Conservation (phyloP, 2,329 filamentous ascomycete genomes). For the Trichoderma pleuroti region DNA sequence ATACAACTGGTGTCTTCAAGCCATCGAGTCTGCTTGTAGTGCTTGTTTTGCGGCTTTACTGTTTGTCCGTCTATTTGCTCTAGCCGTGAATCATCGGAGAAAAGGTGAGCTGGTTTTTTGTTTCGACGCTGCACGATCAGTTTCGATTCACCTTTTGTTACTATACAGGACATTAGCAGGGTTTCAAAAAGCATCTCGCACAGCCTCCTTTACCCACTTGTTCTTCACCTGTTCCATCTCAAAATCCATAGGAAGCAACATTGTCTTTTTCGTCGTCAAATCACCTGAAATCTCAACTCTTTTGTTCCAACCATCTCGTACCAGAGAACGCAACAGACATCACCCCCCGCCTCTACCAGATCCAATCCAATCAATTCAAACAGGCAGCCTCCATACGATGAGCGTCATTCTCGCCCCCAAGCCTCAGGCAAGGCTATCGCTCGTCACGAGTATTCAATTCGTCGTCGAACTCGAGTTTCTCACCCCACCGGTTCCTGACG, state of each 20-base stretch:
- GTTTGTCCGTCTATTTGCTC: not conserved
- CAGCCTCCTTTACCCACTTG: not conserved
- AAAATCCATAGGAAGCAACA: not conserved
- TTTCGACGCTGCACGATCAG: not conserved
- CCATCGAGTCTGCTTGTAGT: too few relatives aligned
- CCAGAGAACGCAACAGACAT: not conserved
- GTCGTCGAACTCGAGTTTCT: conserved; percentile 23
- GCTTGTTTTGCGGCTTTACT: not conserved
- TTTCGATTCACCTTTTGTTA: not conserved
- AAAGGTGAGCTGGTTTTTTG: not conserved
- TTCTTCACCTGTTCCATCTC: not conserved
- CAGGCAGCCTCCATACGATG: not conserved
- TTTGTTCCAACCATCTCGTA: not conserved
- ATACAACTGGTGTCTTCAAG: too few relatives aligned
- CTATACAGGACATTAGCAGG: not conserved
- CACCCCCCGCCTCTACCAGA: not conserved
- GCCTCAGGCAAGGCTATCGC: not conserved
- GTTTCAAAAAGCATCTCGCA: not conserved
- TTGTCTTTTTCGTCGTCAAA: not conserved
- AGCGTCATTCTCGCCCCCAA: not conserved
- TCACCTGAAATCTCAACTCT: not conserved
- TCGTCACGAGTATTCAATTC: conserved; percentile 18
- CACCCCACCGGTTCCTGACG: not conserved
- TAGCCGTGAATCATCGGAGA: not conserved
- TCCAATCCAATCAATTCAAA: not conserved